These are phyloP conservation scores for Waltergamsia citrina DNA, from an alignment of 2,329 filamentous ascomycete genomes.

Conservation along the genomic window DNA sequence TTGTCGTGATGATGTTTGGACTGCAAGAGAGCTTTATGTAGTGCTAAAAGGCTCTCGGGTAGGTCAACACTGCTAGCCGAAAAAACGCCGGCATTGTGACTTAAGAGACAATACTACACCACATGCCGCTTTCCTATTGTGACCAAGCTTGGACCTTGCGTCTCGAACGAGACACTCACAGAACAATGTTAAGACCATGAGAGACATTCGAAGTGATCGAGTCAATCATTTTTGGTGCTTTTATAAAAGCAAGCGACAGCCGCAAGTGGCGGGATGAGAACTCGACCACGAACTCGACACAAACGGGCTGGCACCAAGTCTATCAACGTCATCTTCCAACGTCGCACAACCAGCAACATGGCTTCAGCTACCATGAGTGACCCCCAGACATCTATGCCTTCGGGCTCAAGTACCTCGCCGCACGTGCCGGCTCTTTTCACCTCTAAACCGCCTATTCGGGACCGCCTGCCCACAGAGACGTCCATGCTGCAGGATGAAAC, in stretches of 20 bases:
- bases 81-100: too few relatives aligned
- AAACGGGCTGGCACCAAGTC: too few relatives aligned
- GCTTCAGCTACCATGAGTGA: neutral
- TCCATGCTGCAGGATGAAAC: slow-evolving; percentile 61
- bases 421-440: slow-evolving; percentile 49
- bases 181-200: slow-evolving; percentile 7
- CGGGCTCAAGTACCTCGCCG: neutral
- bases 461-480: slow-evolving; percentile 57
- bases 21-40: too few relatives aligned
- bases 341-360: slow-evolving; percentile 9
- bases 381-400: slow-evolving; percentile 2
- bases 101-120: too few relatives aligned
- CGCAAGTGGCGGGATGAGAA: slow-evolving; percentile 18
- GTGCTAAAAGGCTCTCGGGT: too few relatives aligned
- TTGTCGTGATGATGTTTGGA: too few relatives aligned
- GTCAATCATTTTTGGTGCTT: neutral
- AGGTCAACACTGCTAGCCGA: too few relatives aligned
- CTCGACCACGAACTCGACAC: slow-evolving; percentile 14
- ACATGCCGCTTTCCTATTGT: too few relatives aligned
- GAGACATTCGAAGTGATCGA: slow-evolving; percentile 12
- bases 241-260: neutral
- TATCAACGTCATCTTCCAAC: slow-evolving; percentile 21
- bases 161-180: too few relatives aligned
- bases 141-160: too few relatives aligned
- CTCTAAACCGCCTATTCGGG: slow-evolving; percentile 50